These are phyloP conservation scores for Syzygium aromaticum DNA, from an alignment of 345 rosid species.

Conservation along the genomic window DNA sequence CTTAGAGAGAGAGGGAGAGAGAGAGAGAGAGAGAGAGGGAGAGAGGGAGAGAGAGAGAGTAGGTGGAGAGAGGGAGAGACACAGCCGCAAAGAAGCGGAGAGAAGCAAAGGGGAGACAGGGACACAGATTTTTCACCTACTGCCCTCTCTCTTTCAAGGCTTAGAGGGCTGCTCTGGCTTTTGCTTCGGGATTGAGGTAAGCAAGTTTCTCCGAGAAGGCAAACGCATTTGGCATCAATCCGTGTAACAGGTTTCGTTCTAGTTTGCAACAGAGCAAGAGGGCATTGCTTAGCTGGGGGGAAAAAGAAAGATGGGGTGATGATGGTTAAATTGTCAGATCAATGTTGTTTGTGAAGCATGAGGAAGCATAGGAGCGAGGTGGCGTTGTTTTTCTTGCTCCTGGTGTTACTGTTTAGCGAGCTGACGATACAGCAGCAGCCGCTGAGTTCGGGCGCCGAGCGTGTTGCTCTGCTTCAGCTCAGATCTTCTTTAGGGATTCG, in stretches of 20 bases:
- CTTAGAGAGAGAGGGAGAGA: slow-evolving; percentile 1
- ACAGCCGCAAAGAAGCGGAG: slow-evolving; percentile 4
- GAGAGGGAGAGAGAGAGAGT: slow-evolving; percentile 21
- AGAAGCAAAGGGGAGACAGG: slow-evolving; percentile 2
- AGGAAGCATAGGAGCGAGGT: slow-evolving; percentile 27
- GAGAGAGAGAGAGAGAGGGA: slow-evolving; percentile 15
- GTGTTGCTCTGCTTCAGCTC: slow-evolving; percentile 55
- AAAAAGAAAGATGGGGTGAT: neutral
- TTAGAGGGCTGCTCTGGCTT: neutral
- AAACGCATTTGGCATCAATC: neutral
- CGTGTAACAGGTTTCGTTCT: neutral
- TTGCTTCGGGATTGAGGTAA: neutral
- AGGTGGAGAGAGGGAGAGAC: neutral
- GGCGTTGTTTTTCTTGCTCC: slow-evolving; percentile 15
- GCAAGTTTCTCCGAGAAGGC: neutral
- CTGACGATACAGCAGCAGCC: slow-evolving; percentile 46
- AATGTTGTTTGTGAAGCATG: slow-evolving; percentile 41
- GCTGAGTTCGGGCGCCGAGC: slow-evolving; percentile 39
- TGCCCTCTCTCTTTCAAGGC: neutral
- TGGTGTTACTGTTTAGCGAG: slow-evolving; percentile 30
- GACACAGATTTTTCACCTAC: slow-evolving; percentile 18
- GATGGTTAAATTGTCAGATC: slow-evolving; percentile 2
- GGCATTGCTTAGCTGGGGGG: neutral
- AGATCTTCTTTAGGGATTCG: slow-evolving; percentile 88
- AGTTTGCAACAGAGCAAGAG: slow-evolving; percentile 30